These are phyloP conservation scores for Austroboletus rostrupii DNA, from an alignment of 1,284 basidiomycete genomes.

Conservation along the genomic window DNA sequence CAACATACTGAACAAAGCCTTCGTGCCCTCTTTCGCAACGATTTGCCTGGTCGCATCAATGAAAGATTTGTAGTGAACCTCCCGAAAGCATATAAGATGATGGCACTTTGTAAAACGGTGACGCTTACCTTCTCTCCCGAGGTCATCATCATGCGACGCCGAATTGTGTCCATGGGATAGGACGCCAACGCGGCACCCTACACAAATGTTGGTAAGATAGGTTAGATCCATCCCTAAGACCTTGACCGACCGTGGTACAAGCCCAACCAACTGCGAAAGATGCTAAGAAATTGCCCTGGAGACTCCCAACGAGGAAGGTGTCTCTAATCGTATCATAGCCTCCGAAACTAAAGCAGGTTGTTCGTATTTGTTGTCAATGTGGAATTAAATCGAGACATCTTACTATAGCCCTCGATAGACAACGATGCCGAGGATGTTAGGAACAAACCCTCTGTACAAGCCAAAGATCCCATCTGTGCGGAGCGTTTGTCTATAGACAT, in stretches of 20 bases:
- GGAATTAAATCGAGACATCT: conserved; percentile 3
- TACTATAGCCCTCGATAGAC: conserved; percentile 60
- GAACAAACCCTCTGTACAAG: conserved; percentile 61
- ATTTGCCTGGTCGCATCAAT: conserved; percentile 63
- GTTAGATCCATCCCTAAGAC: no score
- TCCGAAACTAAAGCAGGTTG: conserved; percentile 33
- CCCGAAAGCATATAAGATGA: neutral
- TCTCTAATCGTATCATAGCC: conserved; percentile 53
- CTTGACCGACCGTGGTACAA: conserved; percentile 43
- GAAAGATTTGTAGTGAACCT: conserved; percentile 47
- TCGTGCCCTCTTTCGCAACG: conserved; percentile 53
- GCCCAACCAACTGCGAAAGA: conserved; percentile 59
- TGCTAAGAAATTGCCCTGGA: conserved; percentile 60
- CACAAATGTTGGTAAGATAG: neutral
- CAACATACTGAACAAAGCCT: conserved; percentile 53
- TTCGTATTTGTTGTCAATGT: neutral
- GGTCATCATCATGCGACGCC: conserved; percentile 72
- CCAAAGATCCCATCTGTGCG: conserved; percentile 48
- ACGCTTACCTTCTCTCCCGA: conserved; percentile 49
- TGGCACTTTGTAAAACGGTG: neutral
- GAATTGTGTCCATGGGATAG: conserved; percentile 67
- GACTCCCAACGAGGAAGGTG: conserved; percentile 50
- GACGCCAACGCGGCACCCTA: conserved; percentile 56
- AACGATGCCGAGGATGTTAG: conserved; percentile 58
- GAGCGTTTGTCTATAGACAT: conserved; percentile 52